Base-by-base conservation (phyloP, 208 protist species). In the Acanthamoeba rhysodes region DNA sequence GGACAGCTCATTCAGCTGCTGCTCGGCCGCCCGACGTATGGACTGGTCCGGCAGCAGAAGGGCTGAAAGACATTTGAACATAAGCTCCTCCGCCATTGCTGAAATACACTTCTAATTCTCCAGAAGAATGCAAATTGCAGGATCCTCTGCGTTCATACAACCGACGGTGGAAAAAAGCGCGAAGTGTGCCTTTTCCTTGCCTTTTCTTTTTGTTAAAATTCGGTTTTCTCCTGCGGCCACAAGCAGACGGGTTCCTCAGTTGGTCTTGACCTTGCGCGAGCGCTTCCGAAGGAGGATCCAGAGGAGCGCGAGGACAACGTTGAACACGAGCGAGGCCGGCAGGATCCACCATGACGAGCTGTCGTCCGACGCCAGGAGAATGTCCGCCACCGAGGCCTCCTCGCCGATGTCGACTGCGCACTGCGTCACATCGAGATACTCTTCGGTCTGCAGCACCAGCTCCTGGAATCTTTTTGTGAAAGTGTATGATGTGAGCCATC, bases 191-290 rank as follows among this genome's bases (percentile, higher is more conserved):
- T 59, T 59, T 59, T 59, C 55, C 55, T 24, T 59, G 0, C 20
- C 18, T 24, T 59, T 24, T 59, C 55, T 59, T 59, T 22, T 14
- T 20, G 0, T 22, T 59, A n/a, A n/a, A n/a, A n/a, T n/a, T n/a
- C n/a, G n/a, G n/a, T 55, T 55, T 55, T 55, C 50, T 55, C 8
- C 8, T 55, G 50, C 50, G 4, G 8, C 50, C 4, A 12, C 50
- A 55, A 16, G 12, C 50, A 55, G 8, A 4, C 50, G 4, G 50
- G 8, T 12, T 12, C 50, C 50, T 55, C 8, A 55, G 57, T 90
- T 90, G 55, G 84, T 90, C 34, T 90, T 90, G 57, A 90, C 34
- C 57, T 90, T 90, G 29, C 34, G 29, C 34, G 53, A 53, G n/a
- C 29, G 14, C 57, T 90, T 62, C 24, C 84, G 84, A 27, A 90